Evolutionary conservation across 2,329 filamentous ascomycete genomes (phyloP), one percentile per base, ranked within the genome.

Genomic region (Xylariaceae sp.): DNA sequence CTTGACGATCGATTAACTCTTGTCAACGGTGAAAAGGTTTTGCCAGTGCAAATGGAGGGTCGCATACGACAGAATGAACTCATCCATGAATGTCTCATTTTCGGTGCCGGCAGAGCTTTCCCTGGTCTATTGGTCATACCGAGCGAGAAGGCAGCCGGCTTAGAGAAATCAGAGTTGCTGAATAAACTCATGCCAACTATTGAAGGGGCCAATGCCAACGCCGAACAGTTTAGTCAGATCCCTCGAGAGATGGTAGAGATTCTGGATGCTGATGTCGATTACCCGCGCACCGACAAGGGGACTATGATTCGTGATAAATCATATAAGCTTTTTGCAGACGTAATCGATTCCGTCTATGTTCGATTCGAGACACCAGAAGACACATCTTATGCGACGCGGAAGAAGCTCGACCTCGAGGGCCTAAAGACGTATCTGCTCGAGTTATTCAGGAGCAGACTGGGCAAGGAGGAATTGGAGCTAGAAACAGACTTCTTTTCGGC

Each of bases 31-130:
- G 77, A 80, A 58, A 80, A 80, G 50, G 75, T 78, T 0, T 64
- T 77, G 0, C 78, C 77, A 0, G 59, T 78, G 1, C 70, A 70
- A 0, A 74, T 76, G 4, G 85, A 88, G 64, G 77, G 79, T 3
- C 72, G 75, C 0, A 77, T 86, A 6, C 73, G 81, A 7, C 76
- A 82, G 46, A 73, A 81, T 42, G 69, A 73, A 3, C 67, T 78
- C 0, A 80, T 87, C 0, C 72, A 76, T 13, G 84, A 87, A 53
- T 79, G 78, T 0, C 72, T 85, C 2, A 76, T 84, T 0, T 84
- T 86, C 55, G 84, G 84, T 0, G 75, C 77, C 1, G 81, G 78
- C 7, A 76, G 74, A 41, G 72, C 77, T 1, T 72, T 79, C 23
- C 80, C 81, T 0, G 83, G 83, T 1, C 60, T 84, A 9, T 60